Base-by-base conservation (phyloP, 1,284 basidiomycete species). In the Naganishia liquefaciens region DNA sequence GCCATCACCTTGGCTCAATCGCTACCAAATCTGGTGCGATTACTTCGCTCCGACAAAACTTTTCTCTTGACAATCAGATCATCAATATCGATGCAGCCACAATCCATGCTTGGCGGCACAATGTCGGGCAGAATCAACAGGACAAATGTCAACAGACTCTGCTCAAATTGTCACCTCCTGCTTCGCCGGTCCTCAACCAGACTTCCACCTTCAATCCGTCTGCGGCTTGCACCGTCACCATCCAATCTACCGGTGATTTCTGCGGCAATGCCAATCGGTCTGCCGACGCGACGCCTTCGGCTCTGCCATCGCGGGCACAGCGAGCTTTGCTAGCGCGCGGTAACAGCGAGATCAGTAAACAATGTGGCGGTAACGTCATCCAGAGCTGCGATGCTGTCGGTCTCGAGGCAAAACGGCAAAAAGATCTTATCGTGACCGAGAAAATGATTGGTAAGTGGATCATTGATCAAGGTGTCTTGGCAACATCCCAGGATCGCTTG, bases 361-460 rank as follows among this genome's bases (percentile, higher is more conserved):
- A 60, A 50, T 60, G 55, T 23, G 49, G 15, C 21, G 28, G 30
- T 4, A 60, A 60, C 33, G 28, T n/a, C 6, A 11, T 13, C 19
- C 25, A 28, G 2, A 49, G 23, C 19, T 60, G 55, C 30, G 55
- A 60, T 23, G 40, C 55, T 39, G 21, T 46, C 11, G 39, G 44
- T 39, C 60, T 62, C 50, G 49, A 53, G 25, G 60, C 51, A 52
- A 62, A 52, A 53, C 60, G 60, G 47, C 60, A 51, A 23, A 62
- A 62, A 51, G 60, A 52, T 13, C 40, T 52, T 11, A n/a, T 62
- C 5, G 60, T 62, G n/a, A 65, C 70, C 2, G 70, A 70, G 52
- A 66, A 67, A 54, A 67, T 71, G 54, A 68, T 71, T 54, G 70
- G 70, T 71, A 51, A 63, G 70, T 71, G 11, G 27, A 17, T 49